Conservation (phyloP, 805 yeast species). For the Zygotorulaspora chibaensis region DNA sequence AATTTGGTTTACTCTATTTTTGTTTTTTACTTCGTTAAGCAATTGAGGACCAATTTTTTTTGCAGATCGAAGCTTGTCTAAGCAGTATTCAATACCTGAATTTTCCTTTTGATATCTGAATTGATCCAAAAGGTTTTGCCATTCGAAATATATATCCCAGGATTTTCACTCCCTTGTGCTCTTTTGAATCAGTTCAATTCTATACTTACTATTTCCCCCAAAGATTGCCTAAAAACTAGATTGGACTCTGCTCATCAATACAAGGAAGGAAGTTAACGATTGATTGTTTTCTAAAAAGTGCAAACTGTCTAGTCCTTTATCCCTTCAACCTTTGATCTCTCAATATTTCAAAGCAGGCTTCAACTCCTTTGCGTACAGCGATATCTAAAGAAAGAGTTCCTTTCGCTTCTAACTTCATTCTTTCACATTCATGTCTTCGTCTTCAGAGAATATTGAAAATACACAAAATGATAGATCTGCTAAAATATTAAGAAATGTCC, state of each 20-base stretch:
- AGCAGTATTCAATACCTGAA: background rate
- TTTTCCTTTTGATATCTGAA: background rate
- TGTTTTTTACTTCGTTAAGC: slow-evolving; percentile 5
- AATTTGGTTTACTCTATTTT: background rate
- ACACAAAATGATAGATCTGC: slow-evolving; percentile 23
- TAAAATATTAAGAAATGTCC: slow-evolving; percentile 24
- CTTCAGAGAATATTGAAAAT: slow-evolving; percentile 18
- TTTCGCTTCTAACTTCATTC: background rate
- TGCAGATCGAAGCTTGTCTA: background rate
- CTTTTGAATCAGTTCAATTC: background rate
- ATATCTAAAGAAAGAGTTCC: background rate
- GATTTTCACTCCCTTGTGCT: background rate
- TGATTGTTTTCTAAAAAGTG: no score
- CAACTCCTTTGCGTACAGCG: background rate
- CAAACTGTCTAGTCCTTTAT: background rate
- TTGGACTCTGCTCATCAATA: background rate
- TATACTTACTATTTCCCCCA: no score
- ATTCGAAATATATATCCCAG: background rate
- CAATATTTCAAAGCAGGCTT: background rate
- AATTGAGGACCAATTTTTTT: background rate
- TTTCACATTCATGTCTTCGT: slow-evolving; percentile 16
- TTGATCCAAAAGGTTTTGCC: background rate
- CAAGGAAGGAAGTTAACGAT: background rate
- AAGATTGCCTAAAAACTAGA: background rate
- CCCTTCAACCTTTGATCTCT: background rate